Conservation (phyloP, 2,329 filamentous ascomycete species). For the Nothomitra cinnamomea region DNA sequence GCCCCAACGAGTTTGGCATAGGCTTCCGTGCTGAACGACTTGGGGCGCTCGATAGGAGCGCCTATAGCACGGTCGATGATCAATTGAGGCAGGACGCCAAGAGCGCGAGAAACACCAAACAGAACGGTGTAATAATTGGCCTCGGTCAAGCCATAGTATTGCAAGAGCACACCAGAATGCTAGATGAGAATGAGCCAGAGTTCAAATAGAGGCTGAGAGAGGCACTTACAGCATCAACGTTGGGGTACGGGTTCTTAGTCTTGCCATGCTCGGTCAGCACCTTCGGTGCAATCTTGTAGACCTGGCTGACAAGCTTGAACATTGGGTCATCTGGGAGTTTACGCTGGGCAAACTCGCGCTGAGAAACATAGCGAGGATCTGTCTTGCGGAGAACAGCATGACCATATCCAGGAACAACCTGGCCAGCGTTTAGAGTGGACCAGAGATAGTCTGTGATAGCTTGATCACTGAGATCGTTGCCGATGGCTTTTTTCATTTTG, state of each 20-base stretch:
- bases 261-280: constrained; percentile 99
- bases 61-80: constrained; percentile 98
- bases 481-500: constrained; percentile 93
- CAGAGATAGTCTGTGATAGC: constrained; percentile 98
- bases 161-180: constrained; percentile 96
- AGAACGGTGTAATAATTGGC: constrained; percentile 99
- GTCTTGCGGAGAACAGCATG: constrained; percentile 99
- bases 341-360: constrained; percentile 90
- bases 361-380: constrained; percentile 94
- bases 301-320: constrained; percentile 99
- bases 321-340: constrained; percentile 94
- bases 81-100: constrained; percentile 96
- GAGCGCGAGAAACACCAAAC: constrained; percentile 94
- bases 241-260: constrained; percentile 99
- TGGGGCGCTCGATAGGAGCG: constrained; percentile 94
- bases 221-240: constrained; percentile 62
- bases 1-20: constrained; percentile 85
- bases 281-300: constrained; percentile 98
- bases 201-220: background rate
- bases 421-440: constrained; percentile 87
- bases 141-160: constrained; percentile 98
- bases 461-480: constrained; percentile 89
- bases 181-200: constrained; percentile 11
- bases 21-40: constrained; percentile 95
- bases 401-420: constrained; percentile 94